Evolutionary conservation across 306 rosid species (phyloP), one percentile per base, ranked within the genome.

Genomic region (Prunus mira): DNA sequence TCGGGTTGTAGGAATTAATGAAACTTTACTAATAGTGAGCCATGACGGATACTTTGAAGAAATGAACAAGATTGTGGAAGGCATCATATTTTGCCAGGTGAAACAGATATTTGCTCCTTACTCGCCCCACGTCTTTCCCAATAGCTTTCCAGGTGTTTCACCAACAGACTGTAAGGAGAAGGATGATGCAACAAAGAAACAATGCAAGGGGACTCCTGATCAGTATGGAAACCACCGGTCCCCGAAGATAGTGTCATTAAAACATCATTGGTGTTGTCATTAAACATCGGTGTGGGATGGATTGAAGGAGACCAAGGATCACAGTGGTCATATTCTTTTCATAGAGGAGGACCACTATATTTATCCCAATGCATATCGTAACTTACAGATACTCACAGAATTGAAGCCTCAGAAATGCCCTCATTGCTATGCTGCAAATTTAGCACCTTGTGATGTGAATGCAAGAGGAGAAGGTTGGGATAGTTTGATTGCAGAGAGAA

Each of bases 381-480:
- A 91, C 72, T 71, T 96, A 60, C 96, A 92, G 85, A 73, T 60
- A 49, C 88, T 96, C 72, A 84, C 85, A 49, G 61, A 81, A 7
- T 51, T 96, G 86, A 92, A 96, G 86, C 89, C 93, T 71, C 6
- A 56, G 11, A 96, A 86, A 28, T 92, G 99, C 61, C 93, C 97
- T 12, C 90, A 91, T 72, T 96, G 99, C 72, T 89, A 96, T 84
- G 96, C 97, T 46, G 96, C 91, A 19, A 96, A 92, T 79, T 86
- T 96, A 76, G 99, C 99, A 73, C 99, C 99, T 76, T 87, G 91
- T 84, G 97, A 96, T 86, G 99, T 96, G 89, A 91, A 83, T 74
- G 86, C 97, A 19, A 89, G 86, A 78, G 99, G 99, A 24, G 99
- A 92, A 86, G 96, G 87, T 14, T 84, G 89, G 86, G 81, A 72